Conservation (phyloP, 169 alveolate genomes). For the Eimeria sp. region DNA sequence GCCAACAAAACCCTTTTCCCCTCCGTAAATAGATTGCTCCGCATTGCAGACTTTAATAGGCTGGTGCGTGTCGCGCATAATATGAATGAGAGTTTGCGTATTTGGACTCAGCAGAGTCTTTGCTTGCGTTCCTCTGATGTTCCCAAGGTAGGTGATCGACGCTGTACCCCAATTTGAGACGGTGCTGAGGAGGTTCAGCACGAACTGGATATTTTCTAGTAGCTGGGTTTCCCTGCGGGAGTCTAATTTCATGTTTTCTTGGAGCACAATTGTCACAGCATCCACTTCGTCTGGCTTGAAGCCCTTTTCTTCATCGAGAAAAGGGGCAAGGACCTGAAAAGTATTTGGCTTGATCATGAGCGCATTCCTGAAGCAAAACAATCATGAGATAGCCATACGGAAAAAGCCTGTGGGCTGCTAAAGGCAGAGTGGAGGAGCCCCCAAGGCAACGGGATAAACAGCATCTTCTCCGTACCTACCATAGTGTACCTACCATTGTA, state of each 20-base stretch:
- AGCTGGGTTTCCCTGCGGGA: neutral
- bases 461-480: neutral
- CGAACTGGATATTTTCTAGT: neutral
- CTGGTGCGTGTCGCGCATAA: neutral
- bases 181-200: conserved; percentile 8
- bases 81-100: conserved; percentile 15
- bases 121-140: conserved; percentile 39
- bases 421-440: neutral
- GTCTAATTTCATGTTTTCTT: conserved; percentile 28
- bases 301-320: conserved; percentile 11
- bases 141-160: neutral
- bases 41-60: conserved; percentile 2
- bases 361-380: conserved; percentile 37
- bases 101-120: neutral
- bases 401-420: neutral
- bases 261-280: conserved; percentile 15
- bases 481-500: conserved; percentile 40
- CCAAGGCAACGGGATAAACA: neutral
- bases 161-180: conserved; percentile 34
- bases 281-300: conserved; percentile 33
- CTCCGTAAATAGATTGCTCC: neutral
- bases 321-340: conserved; percentile 12
- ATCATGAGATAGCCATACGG: neutral
- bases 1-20: conserved; percentile 63
- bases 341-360: conserved; percentile 40